Evolutionary conservation across 116 monocot genomes (phyloP), one percentile per base, ranked within the genome.

Genomic region (Trichopus zeylanicus): DNA sequence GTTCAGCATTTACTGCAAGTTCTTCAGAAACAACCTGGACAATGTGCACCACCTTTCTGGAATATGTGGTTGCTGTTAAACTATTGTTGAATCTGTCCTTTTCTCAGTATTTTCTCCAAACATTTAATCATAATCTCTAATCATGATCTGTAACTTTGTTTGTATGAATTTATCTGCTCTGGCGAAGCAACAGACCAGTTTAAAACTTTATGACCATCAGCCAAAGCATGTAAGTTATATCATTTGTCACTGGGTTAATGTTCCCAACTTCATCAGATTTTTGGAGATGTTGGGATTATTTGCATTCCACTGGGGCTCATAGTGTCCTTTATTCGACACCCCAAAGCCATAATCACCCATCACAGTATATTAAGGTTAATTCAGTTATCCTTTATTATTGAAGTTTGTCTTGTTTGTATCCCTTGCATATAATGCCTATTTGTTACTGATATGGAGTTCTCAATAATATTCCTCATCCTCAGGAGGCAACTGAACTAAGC

Each of bases 311-410:
- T 98, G 48, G 77, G 91, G 26, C 84, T 98, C 46, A 91, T 98
- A 58, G 82, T 76, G 70, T 80, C 91, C 58, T 98, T 98, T 67
- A 63, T 91, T 46, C 66, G 88, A 51, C 87, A 88, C 5, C 98
- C 98, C n/a, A 98, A 98, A 73, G 88, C 98, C 53, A 88, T 98
- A 26, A 98, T 98, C 64, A 91, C 98, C 53, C 98, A 88, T 98
- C 98, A 31, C 98, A 91, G 53, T 98, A 98, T 73, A 98, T 98
- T 29, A 98, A 98, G 98, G 98, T 98, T 13, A n/a, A n/a, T n/a
- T n/a, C n/a, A n/a, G n/a, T n/a, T 9, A 22, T 16, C 7, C 9
- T 56, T 16, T 19, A 32, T 27, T 20, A 51, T 2, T 42, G 42
- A 42, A 13, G n/a, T 42, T 42, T 16, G 13, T 42, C 16, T 42